Conservation (phyloP, 768 basidiomycete species). For the Lepiota brunneoincarnata region DNA sequence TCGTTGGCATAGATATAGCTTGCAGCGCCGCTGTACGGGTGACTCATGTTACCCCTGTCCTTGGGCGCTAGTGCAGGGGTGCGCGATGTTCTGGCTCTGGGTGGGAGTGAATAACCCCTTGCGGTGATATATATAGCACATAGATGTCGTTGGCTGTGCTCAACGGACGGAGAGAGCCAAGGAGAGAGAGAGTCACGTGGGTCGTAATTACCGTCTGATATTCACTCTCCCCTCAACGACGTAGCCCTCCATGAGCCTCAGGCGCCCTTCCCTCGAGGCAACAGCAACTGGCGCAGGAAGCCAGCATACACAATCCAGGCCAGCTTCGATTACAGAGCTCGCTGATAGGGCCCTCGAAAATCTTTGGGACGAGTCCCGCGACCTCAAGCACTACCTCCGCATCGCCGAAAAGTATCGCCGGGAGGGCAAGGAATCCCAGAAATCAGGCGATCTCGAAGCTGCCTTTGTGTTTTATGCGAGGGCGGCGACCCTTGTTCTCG, state of each 20-base stretch:
- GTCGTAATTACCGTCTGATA: no score
- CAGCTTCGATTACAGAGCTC: constrained; percentile 63
- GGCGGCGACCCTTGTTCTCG: constrained; percentile 75
- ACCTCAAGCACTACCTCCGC: constrained; percentile 66
- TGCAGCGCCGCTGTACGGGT: constrained; percentile 31
- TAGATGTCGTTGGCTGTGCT: no score
- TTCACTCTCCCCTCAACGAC: no score
- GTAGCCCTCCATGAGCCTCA: constrained; percentile 8
- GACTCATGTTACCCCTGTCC: no score
- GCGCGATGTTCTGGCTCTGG: no score
- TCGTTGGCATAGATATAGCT: constrained; percentile 32
- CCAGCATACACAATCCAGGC: constrained; percentile 25
- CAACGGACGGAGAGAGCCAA: no score
- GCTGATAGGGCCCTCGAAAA: constrained; percentile 56
- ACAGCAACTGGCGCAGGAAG: neutral
- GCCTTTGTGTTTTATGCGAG: constrained; percentile 72
- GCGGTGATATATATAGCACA: neutral
- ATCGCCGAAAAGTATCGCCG: constrained; percentile 61
- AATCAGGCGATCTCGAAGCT: constrained; percentile 58
- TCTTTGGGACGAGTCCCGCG: constrained; percentile 54
- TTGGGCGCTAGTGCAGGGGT: no score
- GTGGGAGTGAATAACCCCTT: no score
- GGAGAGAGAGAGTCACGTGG: neutral
- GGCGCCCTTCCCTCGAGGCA: neutral
- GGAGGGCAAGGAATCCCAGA: constrained; percentile 45